A percentile compares a stretch with the other conserved stretches of the same genome.
Evolutionary conservation across 495 filamentous ascomycete species (phyloP).

Genomic region (Penicillium chermesinum): DNA sequence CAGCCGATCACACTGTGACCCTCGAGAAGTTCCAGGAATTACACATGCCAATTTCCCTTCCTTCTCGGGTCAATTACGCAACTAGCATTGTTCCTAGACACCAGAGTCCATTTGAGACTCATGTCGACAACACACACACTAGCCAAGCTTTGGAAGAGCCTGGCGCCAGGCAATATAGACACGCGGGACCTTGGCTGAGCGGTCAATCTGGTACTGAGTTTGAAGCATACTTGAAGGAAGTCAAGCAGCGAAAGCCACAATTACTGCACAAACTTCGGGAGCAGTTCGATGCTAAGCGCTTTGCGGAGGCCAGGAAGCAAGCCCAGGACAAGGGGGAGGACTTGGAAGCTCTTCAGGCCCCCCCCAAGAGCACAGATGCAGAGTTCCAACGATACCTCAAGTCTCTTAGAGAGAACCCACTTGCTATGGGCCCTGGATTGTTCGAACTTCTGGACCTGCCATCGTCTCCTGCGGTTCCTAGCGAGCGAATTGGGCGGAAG

Average conservation of each 20-base stretch:
- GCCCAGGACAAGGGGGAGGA: conserved; percentile 47
- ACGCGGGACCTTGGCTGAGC: conserved; percentile 73
- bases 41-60: conserved; percentile 57
- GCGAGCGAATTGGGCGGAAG: conserved; percentile 28
- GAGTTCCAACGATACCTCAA: conserved; percentile 59
- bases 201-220: conserved; percentile 73
- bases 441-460: conserved; percentile 48
- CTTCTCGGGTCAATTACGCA: conserved; percentile 26
- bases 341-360: conserved; percentile 22
- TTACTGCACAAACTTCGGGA: conserved; percentile 58
- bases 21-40: conserved; percentile 85
- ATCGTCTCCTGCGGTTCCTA: conserved; percentile 35
- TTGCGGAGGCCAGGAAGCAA: conserved; percentile 32
- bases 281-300: conserved; percentile 37
- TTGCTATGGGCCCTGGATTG: conserved; percentile 38
- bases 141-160: conserved; percentile 26
- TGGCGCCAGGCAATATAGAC: conserved; percentile 36
- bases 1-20: conserved; percentile 75
- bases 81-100: conserved; percentile 32
- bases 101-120: conserved; percentile 47
- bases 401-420: conserved; percentile 50
- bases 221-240: conserved; percentile 54
- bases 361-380: conserved; percentile 51
- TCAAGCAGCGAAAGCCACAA: conserved; percentile 55
- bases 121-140: conserved; percentile 44